These are phyloP conservation scores for Ormosia emarginata DNA, from an alignment of 306 rosid species.

Conservation along the genomic window DNA sequence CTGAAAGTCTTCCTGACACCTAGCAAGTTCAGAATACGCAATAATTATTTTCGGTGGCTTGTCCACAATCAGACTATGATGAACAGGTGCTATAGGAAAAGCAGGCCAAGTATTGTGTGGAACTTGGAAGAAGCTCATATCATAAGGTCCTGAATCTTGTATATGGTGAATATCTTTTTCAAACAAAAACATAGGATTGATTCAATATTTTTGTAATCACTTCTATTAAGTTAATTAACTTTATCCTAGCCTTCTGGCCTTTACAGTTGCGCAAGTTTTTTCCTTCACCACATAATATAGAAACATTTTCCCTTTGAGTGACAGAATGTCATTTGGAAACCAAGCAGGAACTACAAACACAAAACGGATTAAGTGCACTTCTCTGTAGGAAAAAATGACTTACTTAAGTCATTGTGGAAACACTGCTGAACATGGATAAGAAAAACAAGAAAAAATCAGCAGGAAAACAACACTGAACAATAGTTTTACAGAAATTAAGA, in stretches of 20 bases:
- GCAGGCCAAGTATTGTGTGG: not conserved
- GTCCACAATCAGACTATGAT: constrained; percentile 3
- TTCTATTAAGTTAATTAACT: not conserved
- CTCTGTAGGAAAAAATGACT: not conserved
- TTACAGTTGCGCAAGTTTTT: not conserved
- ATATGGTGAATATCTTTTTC: not conserved
- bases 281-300: not conserved
- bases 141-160: not conserved
- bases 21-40: constrained; percentile 12
- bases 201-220: not conserved
- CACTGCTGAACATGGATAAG: not conserved
- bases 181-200: not conserved
- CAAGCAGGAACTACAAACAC: not conserved
- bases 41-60: constrained; percentile 9
- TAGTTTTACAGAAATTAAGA: not conserved
- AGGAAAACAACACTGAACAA: constrained; percentile 1
- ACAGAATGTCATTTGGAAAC: not conserved
- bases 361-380: not conserved
- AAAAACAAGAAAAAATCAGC: constrained; percentile 5
- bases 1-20: constrained; percentile 80
- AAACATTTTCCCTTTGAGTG: not conserved
- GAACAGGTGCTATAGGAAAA: not conserved
- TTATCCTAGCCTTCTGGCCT: not conserved
- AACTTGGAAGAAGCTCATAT: constrained; percentile 11
- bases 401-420: not conserved